These are phyloP conservation scores for Paraphoma chrysanthemicola DNA, from an alignment of 2,329 filamentous ascomycete species.

Conservation along the genomic window DNA sequence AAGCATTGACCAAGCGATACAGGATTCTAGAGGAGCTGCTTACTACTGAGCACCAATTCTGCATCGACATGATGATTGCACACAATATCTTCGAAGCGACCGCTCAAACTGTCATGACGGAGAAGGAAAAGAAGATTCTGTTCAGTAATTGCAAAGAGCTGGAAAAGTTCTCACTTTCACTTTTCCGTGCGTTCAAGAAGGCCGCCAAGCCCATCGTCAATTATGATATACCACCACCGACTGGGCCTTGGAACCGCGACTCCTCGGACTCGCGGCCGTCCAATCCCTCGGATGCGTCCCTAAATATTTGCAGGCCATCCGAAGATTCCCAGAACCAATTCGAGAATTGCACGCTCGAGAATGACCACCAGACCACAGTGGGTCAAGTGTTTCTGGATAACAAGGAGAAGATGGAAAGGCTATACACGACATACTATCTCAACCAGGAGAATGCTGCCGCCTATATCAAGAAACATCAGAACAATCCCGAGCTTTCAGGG, in stretches of 20 bases:
- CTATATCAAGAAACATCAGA: conserved; percentile 63
- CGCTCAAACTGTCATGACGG: conserved; percentile 77
- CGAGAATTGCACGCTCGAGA: conserved; percentile 49
- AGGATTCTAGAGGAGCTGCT: conserved; percentile 90
- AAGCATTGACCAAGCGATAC: conserved; percentile 73
- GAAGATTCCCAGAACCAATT: conserved; percentile 37
- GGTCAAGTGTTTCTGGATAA: conserved; percentile 66
- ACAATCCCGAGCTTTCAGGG: conserved; percentile 66
- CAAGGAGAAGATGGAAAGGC: conserved; percentile 66
- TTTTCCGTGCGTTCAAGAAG: conserved; percentile 81
- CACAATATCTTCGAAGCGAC: conserved; percentile 98
- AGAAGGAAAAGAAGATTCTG: conserved; percentile 84
- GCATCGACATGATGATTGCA: conserved; percentile 95
- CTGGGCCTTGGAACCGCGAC: conserved; percentile 32
- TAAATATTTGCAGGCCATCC: conserved; percentile 23
- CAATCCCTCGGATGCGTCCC: conserved; percentile 22
- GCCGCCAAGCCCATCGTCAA: conserved; percentile 80
- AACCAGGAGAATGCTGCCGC: conserved; percentile 71
- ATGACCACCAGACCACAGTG: conserved; percentile 65
- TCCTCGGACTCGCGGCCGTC: conserved; percentile 23
- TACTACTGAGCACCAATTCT: conserved; percentile 89
- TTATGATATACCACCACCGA: conserved; percentile 46
- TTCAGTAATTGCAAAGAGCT: conserved; percentile 95
- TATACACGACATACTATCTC: conserved; percentile 70
- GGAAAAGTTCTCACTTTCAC: conserved; percentile 80